Conservation (phyloP, 2,329 filamentous ascomycete species). For the Ceratocystis cubensis region DNA sequence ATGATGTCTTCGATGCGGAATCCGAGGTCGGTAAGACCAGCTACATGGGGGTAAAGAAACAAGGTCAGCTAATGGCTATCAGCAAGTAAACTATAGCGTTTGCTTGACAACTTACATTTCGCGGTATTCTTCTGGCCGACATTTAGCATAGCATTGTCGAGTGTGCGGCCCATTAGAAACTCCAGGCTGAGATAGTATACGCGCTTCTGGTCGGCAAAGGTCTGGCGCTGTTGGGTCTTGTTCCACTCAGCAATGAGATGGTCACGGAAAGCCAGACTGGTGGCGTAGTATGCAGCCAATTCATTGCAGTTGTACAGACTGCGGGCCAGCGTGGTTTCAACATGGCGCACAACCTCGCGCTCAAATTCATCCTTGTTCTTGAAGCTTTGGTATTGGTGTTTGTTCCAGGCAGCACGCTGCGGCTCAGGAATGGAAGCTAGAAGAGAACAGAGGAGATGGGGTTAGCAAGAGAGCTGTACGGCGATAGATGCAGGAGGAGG, state of each 20-base stretch:
- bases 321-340: constrained; percentile 89
- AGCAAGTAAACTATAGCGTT: background rate
- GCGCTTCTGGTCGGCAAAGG: constrained; percentile 77
- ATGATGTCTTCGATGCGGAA: constrained; percentile 97
- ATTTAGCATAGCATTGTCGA: constrained; percentile 99
- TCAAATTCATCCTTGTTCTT: constrained; percentile 71
- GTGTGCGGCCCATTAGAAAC: constrained; percentile 89
- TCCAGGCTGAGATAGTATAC: constrained; percentile 96
- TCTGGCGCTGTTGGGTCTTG: constrained; percentile 92
- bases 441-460: background rate
- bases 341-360: constrained; percentile 78
- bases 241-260: constrained; percentile 94
- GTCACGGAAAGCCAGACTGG: constrained; percentile 84
- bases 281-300: constrained; percentile 78
- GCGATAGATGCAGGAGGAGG: background rate
- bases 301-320: constrained; percentile 99
- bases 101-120: constrained; percentile 43
- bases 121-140: constrained; percentile 77
- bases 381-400: constrained; percentile 54
- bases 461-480: constrained; percentile 6
- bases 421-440: constrained; percentile 71
- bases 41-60: constrained; percentile 34
- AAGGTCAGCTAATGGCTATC: constrained; percentile 18
- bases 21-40: constrained; percentile 74
- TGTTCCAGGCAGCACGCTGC: constrained; percentile 68